A percentile compares a stretch with the other conserved stretches of the same genome.
These are phyloP conservation scores for Saitozyma podzolica DNA, from an alignment of 768 basidiomycete genomes.

Conservation along the genomic window DNA sequence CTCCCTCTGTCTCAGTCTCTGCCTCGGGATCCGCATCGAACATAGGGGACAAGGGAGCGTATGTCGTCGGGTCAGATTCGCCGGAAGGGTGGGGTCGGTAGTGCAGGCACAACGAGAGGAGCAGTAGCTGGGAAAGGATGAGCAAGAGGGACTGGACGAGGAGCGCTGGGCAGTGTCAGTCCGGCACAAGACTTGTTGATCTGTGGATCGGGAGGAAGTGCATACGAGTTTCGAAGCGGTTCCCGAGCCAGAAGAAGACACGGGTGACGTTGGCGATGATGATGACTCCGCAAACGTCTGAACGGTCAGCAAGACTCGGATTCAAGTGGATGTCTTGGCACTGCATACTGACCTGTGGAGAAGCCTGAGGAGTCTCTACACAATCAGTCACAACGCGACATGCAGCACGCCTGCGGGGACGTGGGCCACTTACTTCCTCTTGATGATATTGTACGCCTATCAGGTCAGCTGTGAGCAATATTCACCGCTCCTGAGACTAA, in stretches of 20 bases:
- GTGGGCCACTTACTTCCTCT: conserved; percentile 40
- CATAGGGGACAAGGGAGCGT: conserved; percentile 38
- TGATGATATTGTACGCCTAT: conserved; percentile 46
- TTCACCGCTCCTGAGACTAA: neutral
- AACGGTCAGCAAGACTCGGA: conserved; percentile 3
- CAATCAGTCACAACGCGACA: neutral
- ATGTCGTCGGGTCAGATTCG: conserved; percentile 8
- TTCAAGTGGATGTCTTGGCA: neutral
- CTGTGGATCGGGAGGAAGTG: conserved; percentile 1
- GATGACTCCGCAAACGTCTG: conserved; percentile 50
- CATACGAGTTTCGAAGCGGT: conserved; percentile 50
- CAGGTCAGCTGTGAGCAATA: conserved; percentile 6
- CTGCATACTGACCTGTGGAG: conserved; percentile 39
- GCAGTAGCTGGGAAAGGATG: conserved; percentile 51
- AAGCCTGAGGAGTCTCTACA: conserved; percentile 52
- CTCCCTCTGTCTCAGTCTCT: neutral
- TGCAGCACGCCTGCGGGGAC: neutral
- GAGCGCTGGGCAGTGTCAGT: conserved; percentile 37
- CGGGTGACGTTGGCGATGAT: conserved; percentile 51
- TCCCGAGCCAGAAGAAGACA: conserved; percentile 53
- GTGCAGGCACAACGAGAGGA: conserved; percentile 51
- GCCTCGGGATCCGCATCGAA: conserved; percentile 9
- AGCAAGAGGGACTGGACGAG: conserved; percentile 51
- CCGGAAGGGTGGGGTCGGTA: conserved; percentile 27
- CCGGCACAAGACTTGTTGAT: neutral